A percentile compares a stretch with the other conserved stretches of the same genome.
These are phyloP conservation scores for Ophiostoma piceae DNA, from an alignment of 2,329 filamentous ascomycete genomes.

Conservation along the genomic window DNA sequence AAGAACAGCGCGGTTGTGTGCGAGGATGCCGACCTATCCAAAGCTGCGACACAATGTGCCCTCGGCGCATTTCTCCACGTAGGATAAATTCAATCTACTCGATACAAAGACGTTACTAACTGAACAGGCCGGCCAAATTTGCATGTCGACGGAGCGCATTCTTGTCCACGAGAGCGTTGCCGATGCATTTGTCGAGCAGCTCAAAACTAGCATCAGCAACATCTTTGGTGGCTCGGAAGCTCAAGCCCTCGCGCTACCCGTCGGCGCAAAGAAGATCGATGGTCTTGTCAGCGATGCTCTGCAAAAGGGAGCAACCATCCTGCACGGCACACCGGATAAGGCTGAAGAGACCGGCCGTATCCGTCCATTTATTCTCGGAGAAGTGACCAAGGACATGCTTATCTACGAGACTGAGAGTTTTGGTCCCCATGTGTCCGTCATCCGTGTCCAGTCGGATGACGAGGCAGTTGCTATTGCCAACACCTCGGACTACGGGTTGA, in stretches of 20 bases:
- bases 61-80: constrained; percentile 59
- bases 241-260: constrained; percentile 1
- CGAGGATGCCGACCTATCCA: constrained; percentile 70
- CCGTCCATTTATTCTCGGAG: constrained; percentile 55
- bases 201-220: constrained; percentile 29
- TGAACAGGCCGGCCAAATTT: constrained; percentile 53
- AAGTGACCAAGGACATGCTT: constrained; percentile 64
- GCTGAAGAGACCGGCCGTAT: constrained; percentile 31
- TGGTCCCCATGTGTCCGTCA: constrained; percentile 65
- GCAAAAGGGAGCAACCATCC: neutral
- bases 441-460: constrained; percentile 61
- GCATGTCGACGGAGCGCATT: constrained; percentile 79
- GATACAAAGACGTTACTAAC: neutral
- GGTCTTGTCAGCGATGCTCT: constrained; percentile 5
- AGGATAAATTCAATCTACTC: neutral
- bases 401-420: constrained; percentile 72
- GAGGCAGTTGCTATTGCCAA: constrained; percentile 71
- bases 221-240: neutral
- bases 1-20: constrained; percentile 75
- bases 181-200: constrained; percentile 42
- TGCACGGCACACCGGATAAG: neutral
- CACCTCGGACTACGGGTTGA: constrained; percentile 73
- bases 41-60: constrained; percentile 63
- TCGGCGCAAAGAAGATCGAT: neutral
- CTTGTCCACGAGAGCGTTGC: constrained; percentile 48